These are phyloP conservation scores for Scedosporium boydii DNA, from an alignment of 2,329 filamentous ascomycete species.

Conservation along the genomic window DNA sequence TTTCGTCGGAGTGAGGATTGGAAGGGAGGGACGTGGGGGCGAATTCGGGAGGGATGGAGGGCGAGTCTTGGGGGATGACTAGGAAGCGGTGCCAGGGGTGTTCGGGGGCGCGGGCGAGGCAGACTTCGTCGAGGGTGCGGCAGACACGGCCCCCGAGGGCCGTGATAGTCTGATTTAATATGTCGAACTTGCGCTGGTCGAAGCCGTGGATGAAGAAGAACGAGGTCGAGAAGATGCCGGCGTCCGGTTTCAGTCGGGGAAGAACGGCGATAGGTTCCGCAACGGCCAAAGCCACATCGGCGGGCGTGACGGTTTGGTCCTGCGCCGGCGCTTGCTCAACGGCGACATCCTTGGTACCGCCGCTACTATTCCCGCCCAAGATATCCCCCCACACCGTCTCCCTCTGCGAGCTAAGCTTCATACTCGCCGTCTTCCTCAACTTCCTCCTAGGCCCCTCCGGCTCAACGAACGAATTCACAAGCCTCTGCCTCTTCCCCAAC, in stretches of 20 bases:
- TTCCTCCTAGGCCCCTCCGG: slow-evolving; percentile 61
- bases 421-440: slow-evolving; percentile 77
- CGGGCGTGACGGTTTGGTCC: background rate
- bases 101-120: slow-evolving; percentile 18
- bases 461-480: slow-evolving; percentile 28
- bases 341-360: background rate
- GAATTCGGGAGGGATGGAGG: background rate
- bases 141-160: slow-evolving; percentile 38
- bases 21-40: slow-evolving; percentile 9
- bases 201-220: slow-evolving; percentile 55
- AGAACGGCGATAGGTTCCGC: background rate
- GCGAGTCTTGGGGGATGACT: slow-evolving; percentile 39
- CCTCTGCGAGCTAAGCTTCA: slow-evolving; percentile 69
- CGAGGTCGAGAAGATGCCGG: slow-evolving; percentile 43
- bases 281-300: background rate
- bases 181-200: slow-evolving; percentile 36
- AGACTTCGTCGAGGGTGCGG: slow-evolving; percentile 30
- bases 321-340: background rate
- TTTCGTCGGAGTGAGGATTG: slow-evolving; percentile 21
- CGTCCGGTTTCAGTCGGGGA: slow-evolving; percentile 9
- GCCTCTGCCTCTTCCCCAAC: slow-evolving; percentile 51
- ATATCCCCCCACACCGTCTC: slow-evolving; percentile 90
- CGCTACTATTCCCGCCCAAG: slow-evolving; percentile 25
- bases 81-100: slow-evolving; percentile 33
- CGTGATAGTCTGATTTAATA: slow-evolving; percentile 36